Evolutionary conservation across 495 filamentous ascomycete species (phyloP), one percentile per base, ranked within the genome.

Genomic region (Friedmanniomyces endolithicus): DNA sequence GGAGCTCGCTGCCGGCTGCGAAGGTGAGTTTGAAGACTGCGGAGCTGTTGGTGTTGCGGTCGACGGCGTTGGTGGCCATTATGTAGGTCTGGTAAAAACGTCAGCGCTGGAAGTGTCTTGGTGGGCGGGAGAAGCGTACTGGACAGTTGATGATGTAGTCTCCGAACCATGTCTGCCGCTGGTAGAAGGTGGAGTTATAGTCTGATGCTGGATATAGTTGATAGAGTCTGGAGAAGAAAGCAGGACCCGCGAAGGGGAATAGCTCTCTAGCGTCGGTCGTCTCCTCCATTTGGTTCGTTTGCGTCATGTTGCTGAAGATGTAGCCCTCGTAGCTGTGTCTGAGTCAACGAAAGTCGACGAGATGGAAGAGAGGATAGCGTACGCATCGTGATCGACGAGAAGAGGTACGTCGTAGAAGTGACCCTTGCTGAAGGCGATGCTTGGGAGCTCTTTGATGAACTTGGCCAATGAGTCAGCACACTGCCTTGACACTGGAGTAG

Each of bases 381-480:
- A 56, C 43, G 50, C 50, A 27, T 64, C 61, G 35, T 48, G 54
- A 35, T 62, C 63, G 17, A 62, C 59, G 16, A 64, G 23, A 6
- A 64, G 59, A 12, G 62, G 58, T 6, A 65, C 63, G 25, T 64
- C 60, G 35, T 52, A 44, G 55, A 65, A 65, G 33, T 65, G 54
- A 24, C 63, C 61, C 12, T 45, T 52, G 25, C 53, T 53, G 39
- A 64, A 64, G 17, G 63, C 63, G 11, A 53, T 49, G 43, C 55
- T 57, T 2, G 63, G 63, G 2, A 65, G 50, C 34, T 64, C 62
- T 11, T 39, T 43, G 35, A 65, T 57, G 45, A 58, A 58, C n/a
- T 53, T 31, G 24, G 9, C 23, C 16, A 27, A 23, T n/a, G 14
- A 11, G n/a, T 31, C 47, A 50, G 47, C 29, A 17, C 24, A 12